A percentile compares a stretch with the other conserved stretches of the same genome.
phyloP scores from a whole-genome alignment of 805 yeast genomes.

The Saturnispora sanitii region DNA sequence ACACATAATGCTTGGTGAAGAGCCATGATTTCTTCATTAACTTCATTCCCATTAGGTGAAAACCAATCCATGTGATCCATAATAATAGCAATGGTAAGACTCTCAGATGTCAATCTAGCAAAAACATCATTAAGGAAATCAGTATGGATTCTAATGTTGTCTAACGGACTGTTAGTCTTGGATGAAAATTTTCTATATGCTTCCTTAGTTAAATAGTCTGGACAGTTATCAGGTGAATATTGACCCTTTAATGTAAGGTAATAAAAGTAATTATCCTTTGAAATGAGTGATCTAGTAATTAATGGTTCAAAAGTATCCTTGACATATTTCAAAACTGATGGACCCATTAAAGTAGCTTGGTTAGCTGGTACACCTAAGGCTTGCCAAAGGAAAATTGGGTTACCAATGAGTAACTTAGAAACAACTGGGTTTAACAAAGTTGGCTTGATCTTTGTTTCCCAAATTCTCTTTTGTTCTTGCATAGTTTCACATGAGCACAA shows the following conservation, averaged over 20 bases:
- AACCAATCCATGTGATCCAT: slow-evolving; percentile 96
- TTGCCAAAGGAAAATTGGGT: slow-evolving; percentile 79
- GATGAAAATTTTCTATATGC: slow-evolving; percentile 44
- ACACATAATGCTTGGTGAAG: slow-evolving; percentile 50
- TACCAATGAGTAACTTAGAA: slow-evolving; percentile 60
- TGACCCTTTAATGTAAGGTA: slow-evolving; percentile 55
- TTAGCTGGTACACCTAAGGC: slow-evolving; percentile 85
- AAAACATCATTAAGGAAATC: slow-evolving; percentile 71
- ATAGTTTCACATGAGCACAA: slow-evolving; percentile 49
- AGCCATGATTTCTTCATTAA: slow-evolving; percentile 55
- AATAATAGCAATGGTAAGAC: slow-evolving; percentile 67
- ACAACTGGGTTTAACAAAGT: slow-evolving; percentile 62
- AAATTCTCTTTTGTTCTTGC: slow-evolving; percentile 52
- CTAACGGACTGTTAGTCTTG: slow-evolving; percentile 40
- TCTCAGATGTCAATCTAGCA: slow-evolving; percentile 48
- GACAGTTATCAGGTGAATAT: slow-evolving; percentile 58
- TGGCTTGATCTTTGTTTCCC: slow-evolving; percentile 57
- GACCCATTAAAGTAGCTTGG: slow-evolving; percentile 73
- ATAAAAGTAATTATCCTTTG: slow-evolving; percentile 70
- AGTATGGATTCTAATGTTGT: slow-evolving; percentile 67
- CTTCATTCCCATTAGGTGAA: slow-evolving; percentile 54
- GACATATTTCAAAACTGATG: slow-evolving; percentile 60
- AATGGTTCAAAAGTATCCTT: slow-evolving; percentile 74
- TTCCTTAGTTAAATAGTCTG: slow-evolving; percentile 56
- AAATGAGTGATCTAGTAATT: slow-evolving; percentile 49